Conservation (phyloP, 495 filamentous ascomycete species). For the Bathelium albidoporum region DNA sequence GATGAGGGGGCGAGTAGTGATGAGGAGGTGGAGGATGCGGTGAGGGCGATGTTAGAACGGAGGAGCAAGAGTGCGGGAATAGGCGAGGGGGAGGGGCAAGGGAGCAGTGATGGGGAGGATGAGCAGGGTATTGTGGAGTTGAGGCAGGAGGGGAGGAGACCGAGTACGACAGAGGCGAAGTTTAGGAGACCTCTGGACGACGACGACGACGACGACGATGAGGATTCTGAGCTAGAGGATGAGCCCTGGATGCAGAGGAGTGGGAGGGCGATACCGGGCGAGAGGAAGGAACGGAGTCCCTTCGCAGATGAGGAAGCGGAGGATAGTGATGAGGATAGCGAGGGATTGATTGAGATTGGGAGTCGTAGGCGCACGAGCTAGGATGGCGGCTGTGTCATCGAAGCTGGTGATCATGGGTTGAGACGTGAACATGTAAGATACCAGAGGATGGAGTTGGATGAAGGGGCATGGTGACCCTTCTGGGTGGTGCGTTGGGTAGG, state of each 20-base stretch:
- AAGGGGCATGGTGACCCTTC: neutral
- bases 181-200: slow-evolving; percentile 16
- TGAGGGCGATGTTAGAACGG: neutral
- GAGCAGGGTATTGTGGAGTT: neutral
- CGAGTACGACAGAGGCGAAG: slow-evolving; percentile 20
- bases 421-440: neutral
- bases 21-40: neutral
- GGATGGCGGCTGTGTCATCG: neutral
- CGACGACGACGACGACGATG: slow-evolving; percentile 25
- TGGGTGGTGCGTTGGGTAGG: neutral
- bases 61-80: neutral
- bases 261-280: neutral
- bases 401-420: neutral
- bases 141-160: slow-evolving; percentile 7
- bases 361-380: neutral
- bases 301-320: neutral
- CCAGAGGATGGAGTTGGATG: neutral
- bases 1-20: slow-evolving; percentile 13
- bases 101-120: neutral
- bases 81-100: slow-evolving; percentile 4
- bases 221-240: neutral
- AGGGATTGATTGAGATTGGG: slow-evolving; percentile 4
- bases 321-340: neutral
- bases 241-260: neutral
- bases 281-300: slow-evolving; percentile 2